Conservation (phyloP, 2,329 filamentous ascomycete genomes). For the Paraconiothyrium sp. region DNA sequence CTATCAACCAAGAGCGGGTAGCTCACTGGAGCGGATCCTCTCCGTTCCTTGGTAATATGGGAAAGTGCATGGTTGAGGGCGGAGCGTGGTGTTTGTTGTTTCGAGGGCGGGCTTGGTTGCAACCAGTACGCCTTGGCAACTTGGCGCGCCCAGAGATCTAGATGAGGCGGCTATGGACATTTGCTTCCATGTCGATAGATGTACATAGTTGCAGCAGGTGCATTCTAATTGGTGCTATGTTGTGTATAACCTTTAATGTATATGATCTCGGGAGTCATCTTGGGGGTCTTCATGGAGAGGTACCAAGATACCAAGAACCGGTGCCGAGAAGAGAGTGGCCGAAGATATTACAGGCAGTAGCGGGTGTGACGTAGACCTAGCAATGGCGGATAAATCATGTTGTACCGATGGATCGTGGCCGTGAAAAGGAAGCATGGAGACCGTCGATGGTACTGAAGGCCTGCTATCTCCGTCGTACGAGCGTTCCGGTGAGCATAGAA, state of each 20-base stretch:
- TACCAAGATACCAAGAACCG: neutral
- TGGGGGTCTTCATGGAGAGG: neutral
- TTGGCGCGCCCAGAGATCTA: conserved; percentile 6
- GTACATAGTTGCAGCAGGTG: conserved; percentile 3
- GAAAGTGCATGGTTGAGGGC: neutral
- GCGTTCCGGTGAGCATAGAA: neutral
- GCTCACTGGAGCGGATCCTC: neutral
- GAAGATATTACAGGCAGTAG: neutral
- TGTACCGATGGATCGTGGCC: neutral
- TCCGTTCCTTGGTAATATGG: conserved; percentile 6
- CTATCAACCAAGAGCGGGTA: conserved; percentile 6
- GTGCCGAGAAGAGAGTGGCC: neutral
- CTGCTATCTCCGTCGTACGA: neutral
- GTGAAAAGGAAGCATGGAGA: neutral
- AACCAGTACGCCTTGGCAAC: conserved; percentile 4
- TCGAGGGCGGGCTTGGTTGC: conserved; percentile 11
- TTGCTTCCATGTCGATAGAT: neutral
- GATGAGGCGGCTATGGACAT: conserved; percentile 4
- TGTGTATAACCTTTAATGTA: neutral
- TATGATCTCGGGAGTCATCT: neutral
- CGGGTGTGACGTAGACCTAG: neutral
- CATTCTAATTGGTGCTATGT: neutral
- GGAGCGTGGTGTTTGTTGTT: conserved; percentile 6
- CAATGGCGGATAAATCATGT: neutral
- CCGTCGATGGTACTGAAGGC: neutral